Base-by-base conservation (phyloP, 768 basidiomycete genomes). In the Tricholoma sp. region DNA sequence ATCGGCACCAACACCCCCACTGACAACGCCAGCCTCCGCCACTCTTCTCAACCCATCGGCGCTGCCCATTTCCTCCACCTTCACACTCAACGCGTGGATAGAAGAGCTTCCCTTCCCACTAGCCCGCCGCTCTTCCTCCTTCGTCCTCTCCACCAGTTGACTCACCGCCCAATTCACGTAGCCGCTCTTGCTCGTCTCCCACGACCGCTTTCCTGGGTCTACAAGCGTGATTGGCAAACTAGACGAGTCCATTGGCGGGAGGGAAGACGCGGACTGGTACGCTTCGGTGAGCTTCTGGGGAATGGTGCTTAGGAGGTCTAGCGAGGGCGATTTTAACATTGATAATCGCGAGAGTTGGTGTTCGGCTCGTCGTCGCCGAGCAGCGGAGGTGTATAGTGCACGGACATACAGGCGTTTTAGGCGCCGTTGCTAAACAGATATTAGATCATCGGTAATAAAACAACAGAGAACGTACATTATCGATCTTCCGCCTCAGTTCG, bases 151-250 rank as follows among this genome's bases (percentile, higher is more conserved):
- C 45, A 88, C 60, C 7, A 88, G 68, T 67, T 83, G 81, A 18
- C 74, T 74, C 1, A 84, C 74, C 0, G 87, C 90, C 92, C 92
- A 94, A 58, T 84, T 83, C 4, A 86, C 66, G 68, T 94, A 94
- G 4, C 89, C 91, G 1, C 79, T 77, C 66, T 82, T 81, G 67
- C 80, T 84, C 35, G 83, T 81, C 71, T 93, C 89, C 91, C 91
- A 94, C 9, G 79, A 79, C 39, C 84, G 80, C 67, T 89, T 89
- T 0, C 88, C 84, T 0, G 84, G 82, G 57, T 84, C 81, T 3
- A 76, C 63, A 22, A 73, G 66, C 22, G 68, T 68, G 47, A 75
- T 59, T 22, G 76, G 68, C 7, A 79, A 63, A 3, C 75, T 72
- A 3, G 68, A 64, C 5, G 71, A 60, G 54, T 76, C 73, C 43